Evolutionary conservation across 2,329 filamentous ascomycete genomes (phyloP), one percentile per base, ranked within the genome.

Genomic region (Penicillium thymicola): DNA sequence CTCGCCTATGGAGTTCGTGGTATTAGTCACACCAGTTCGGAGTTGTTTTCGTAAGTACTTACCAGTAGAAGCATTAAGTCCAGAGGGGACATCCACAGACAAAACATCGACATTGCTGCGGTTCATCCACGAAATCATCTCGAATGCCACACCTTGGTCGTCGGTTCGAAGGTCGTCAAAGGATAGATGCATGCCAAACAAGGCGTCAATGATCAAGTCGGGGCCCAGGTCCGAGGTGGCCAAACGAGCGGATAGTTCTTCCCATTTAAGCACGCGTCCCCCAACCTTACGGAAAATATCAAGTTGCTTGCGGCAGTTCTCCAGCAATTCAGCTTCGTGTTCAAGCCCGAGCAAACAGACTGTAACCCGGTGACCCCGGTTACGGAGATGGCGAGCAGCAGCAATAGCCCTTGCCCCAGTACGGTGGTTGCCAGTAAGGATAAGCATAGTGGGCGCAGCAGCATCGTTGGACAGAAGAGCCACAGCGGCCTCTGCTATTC

Each of bases 371-470:
- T 90, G 79, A 21, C 89, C 89, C 61, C 92, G 89, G 69, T 92
- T 93, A 50, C 90, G 86, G 9, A 97, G 82, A 71, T 97, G 92
- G 5, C 94, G 85, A 28, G 88, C 92, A 4, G 92, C 92, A 14
- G 91, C 89, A 51, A 97, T 82, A 3, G 92, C 91, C 57, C 93
- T 84, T 37, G 90, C 87, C 38, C 93, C 92, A 0, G 88, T 92
- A 63, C 91, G 91, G 73, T 96, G 93, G 72, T 97, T 97, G n/a
- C 94, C 93, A 0, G 90, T 92, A n/a, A 97, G 81, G 7, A 97
- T 85, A 23, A 96, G 85, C 48, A 88, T 79, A 7, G 85, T 82
- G 0, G 83, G 81, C 30, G 80, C 76, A 16, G 79, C 74, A 37
- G 79, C 76, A 47, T 78, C 75, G 49, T 80, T 80, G 44, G 95